Evolutionary conservation across 495 filamentous ascomycete species (phyloP).

Genomic region (Neurospora sp.): DNA sequence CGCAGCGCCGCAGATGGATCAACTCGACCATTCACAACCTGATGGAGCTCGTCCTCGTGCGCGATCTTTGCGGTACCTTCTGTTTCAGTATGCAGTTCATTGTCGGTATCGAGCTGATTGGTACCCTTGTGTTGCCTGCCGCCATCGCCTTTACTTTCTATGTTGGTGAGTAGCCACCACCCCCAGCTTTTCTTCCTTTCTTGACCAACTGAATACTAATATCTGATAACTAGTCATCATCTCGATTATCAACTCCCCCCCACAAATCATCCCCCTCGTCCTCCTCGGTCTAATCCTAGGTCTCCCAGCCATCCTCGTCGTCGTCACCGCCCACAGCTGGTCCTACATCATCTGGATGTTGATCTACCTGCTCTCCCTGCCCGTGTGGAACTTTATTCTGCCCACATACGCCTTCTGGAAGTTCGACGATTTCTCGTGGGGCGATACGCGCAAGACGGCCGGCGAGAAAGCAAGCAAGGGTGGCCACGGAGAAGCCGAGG

Average conservation of each 20-base stretch:
- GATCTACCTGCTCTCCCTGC: constrained; percentile 87
- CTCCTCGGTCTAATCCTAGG: constrained; percentile 89
- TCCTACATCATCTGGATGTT: constrained; percentile 96
- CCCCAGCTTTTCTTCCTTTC: not conserved
- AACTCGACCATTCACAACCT: constrained; percentile 99
- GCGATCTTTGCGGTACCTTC: constrained; percentile 96
- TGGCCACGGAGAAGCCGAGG: constrained; percentile 69
- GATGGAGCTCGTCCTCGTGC: constrained; percentile 91
- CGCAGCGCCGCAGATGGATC: constrained; percentile 95
- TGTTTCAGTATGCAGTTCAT: constrained; percentile 99
- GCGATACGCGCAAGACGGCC: constrained; percentile 91
- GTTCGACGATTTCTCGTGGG: constrained; percentile 99
- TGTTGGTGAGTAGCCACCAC: constrained; percentile 52
- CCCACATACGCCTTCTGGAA: constrained; percentile 98
- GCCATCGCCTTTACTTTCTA: constrained; percentile 97
- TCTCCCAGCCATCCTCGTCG: constrained; percentile 84
- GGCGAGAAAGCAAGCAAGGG: constrained; percentile 75
- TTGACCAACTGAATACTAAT: not conserved
- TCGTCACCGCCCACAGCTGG: constrained; percentile 90
- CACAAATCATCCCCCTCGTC: constrained; percentile 87
- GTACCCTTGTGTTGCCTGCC: constrained; percentile 87
- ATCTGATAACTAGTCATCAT: constrained; percentile 54
- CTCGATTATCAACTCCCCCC: constrained; percentile 70
- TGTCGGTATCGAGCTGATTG: constrained; percentile 90
- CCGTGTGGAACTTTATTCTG: constrained; percentile 96